phyloP scores from a whole-genome alignment of 805 yeast genomes.

The Zygoascus biomembranicola region DNA sequence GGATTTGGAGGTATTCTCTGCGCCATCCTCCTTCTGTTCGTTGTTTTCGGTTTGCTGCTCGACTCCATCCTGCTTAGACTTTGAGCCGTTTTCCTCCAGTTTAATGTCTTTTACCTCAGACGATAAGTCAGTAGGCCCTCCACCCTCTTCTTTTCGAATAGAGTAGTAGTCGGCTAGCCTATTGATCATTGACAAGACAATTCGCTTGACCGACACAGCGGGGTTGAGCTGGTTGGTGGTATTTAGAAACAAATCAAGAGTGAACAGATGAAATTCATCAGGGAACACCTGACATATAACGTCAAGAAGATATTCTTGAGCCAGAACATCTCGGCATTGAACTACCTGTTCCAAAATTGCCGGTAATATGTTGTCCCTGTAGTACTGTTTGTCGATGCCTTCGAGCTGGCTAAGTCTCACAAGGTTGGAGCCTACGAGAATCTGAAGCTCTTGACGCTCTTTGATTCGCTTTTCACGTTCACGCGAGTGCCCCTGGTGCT shows the following conservation, averaged over 20 bases:
- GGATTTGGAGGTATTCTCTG: background rate
- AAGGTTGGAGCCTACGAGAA: slow-evolving; percentile 85
- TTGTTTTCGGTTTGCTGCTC: slow-evolving; percentile 12
- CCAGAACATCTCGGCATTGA: slow-evolving; percentile 84
- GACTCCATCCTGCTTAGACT: slow-evolving; percentile 4
- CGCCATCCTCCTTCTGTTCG: slow-evolving; percentile 9
- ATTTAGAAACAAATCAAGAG: slow-evolving; percentile 57
- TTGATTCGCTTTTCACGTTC: slow-evolving; percentile 65
- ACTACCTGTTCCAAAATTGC: slow-evolving; percentile 79
- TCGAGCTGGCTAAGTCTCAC: slow-evolving; percentile 84
- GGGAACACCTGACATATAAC: slow-evolving; percentile 93
- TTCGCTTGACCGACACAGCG: slow-evolving; percentile 54
- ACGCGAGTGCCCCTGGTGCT: slow-evolving; percentile 87
- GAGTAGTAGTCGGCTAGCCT: slow-evolving; percentile 33
- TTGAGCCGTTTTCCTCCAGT: slow-evolving; percentile 1
- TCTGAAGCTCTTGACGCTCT: slow-evolving; percentile 84
- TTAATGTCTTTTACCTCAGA: slow-evolving; percentile 7
- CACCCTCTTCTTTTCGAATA: slow-evolving; percentile 15
- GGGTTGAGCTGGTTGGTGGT: slow-evolving; percentile 64
- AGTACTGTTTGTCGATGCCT: slow-evolving; percentile 42
- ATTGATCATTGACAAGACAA: slow-evolving; percentile 63
- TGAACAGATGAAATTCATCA: slow-evolving; percentile 75
- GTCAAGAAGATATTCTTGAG: slow-evolving; percentile 87
- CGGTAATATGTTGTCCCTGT: slow-evolving; percentile 56
- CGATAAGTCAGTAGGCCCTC: slow-evolving; percentile 6